phyloP scores from a whole-genome alignment of 352 stramenopile species.

The Nothophytophthora sp. region DNA sequence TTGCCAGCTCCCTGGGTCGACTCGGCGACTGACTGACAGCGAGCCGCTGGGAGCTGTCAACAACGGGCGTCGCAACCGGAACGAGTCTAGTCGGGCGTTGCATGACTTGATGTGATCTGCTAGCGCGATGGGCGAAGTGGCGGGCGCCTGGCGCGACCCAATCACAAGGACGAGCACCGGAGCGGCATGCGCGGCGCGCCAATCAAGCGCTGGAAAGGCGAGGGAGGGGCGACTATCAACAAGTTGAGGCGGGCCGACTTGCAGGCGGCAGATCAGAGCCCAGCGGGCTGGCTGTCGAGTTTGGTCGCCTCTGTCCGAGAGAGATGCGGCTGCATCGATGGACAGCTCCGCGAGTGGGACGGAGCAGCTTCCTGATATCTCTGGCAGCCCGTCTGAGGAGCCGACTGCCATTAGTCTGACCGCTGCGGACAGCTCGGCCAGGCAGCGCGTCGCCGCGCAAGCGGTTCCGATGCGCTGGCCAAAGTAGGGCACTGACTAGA shows the following conservation, averaged over 20 bases:
- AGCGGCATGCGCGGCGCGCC: constrained; percentile 15
- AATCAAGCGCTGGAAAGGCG: constrained; percentile 23
- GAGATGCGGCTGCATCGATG: too few species aligned
- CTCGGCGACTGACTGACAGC: constrained; percentile 7
- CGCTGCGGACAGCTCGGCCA: too few species aligned
- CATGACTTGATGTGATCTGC: background rate
- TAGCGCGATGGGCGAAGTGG: constrained; percentile 1
- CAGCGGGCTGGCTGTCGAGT: too few species aligned
- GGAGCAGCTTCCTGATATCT: too few species aligned
- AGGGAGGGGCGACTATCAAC: too few species aligned
- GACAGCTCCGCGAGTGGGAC: too few species aligned
- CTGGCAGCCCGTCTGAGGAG: too few species aligned
- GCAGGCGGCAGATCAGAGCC: constrained; percentile 4
- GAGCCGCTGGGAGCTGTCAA: constrained; percentile 1
- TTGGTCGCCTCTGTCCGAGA: too few species aligned
- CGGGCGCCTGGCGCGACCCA: constrained; percentile 13
- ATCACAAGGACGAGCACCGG: constrained; percentile 15
- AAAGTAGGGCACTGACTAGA: too few species aligned
- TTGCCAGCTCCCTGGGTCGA: constrained; percentile 11
- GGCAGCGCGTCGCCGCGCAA: too few species aligned
- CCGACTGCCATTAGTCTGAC: too few species aligned
- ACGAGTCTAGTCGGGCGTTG: constrained; percentile 2
- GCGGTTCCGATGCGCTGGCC: too few species aligned
- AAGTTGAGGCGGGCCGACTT: background rate
- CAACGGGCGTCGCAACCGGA: constrained; percentile 18